Percentiles rank a stretch among this genome's conserved stretches.
Evolutionary conservation across 148 eudicot genomes (phyloP).

Genomic region (Bassia scoparia): DNA sequence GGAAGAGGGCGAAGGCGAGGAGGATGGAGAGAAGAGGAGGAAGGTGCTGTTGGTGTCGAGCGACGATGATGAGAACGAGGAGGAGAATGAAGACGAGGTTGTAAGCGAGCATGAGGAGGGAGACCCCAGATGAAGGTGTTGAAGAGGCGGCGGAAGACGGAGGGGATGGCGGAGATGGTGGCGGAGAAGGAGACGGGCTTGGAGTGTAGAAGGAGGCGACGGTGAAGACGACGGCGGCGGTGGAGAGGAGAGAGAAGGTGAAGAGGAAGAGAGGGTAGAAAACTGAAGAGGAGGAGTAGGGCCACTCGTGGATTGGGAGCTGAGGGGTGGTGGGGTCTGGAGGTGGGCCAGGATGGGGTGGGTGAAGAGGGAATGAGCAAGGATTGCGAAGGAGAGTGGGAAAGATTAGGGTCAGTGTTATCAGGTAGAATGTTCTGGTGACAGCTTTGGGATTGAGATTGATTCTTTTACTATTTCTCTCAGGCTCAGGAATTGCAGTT

Average conservation of each 20-base stretch:
- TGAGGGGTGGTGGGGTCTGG: slow-evolving; percentile 39
- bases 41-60: slow-evolving; percentile 46
- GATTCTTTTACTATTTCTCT: slow-evolving; percentile 61
- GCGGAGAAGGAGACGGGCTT: slow-evolving; percentile 69
- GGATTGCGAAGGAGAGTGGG: slow-evolving; percentile 88
- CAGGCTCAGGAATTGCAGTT: slow-evolving; percentile 64
- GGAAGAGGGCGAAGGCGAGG: slow-evolving; percentile 45
- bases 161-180: slow-evolving; percentile 67
- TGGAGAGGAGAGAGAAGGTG: slow-evolving; percentile 80
- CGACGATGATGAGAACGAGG: slow-evolving; percentile 49
- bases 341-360: slow-evolving; percentile 66
- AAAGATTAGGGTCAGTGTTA: slow-evolving; percentile 79
- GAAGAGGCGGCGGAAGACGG: slow-evolving; percentile 68
- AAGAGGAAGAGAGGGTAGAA: slow-evolving; percentile 79
- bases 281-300: slow-evolving; percentile 69
- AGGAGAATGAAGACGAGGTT: slow-evolving; percentile 47
- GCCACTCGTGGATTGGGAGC: slow-evolving; percentile 47
- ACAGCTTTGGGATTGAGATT: slow-evolving; percentile 62
- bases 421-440: slow-evolving; percentile 77
- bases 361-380: slow-evolving; percentile 93
- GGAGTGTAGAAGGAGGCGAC: slow-evolving; percentile 75
- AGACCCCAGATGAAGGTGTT: slow-evolving; percentile 71
- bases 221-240: slow-evolving; percentile 90
- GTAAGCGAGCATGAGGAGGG: slow-evolving; percentile 55
- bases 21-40: slow-evolving; percentile 43